Base-by-base conservation (phyloP, 495 filamentous ascomycete genomes). In the Pyrenula aspistea region DNA sequence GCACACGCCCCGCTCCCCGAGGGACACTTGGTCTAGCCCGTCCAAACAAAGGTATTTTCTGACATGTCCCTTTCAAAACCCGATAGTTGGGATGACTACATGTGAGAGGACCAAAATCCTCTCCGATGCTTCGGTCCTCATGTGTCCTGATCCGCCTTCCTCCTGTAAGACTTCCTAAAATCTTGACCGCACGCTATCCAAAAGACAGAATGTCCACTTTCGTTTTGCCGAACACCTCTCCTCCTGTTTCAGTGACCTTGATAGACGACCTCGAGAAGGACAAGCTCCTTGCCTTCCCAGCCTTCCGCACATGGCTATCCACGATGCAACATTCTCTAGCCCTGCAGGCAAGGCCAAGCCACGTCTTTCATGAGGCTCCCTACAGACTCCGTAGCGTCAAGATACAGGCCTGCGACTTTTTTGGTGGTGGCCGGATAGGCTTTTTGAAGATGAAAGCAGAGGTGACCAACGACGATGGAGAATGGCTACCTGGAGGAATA, bases 371-470 rank as follows among this genome's bases (percentile, higher is more conserved):
- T 66, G 21, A 61, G 0, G 68, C 81, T 57, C 88, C 89, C 2
- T 95, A 92, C 69, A 60, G 72, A 10, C 79, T 95, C 2, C 80
- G 79, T 51, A 73, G 72, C 53, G 83, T 95, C 59, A 79, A 82
- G 1, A 72, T 95, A 60, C 88, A 94, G 64, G 69, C 86, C 22
- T 82, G 81, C 57, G 89, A 92, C 72, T 79, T 81, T 25, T 94
- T 90, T 60, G 82, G 83, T 51, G 65, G 71, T 1, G 65, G 62
- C 1, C 73, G 83, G 10, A 63, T 92, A 21, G 90, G 91, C 10
- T 96, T 96, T 65, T 57, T 95, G 20, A 94, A 94, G 59, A 66
- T 95, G 8, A 77, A 77, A 25, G 80, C 86, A 2, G 71, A 79
- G 12, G 75, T 95, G 1, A 74, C 77, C 15, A 93, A 88, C 64